Conservation (phyloP, 805 yeast genomes). For the Ogataea pilisensis region DNA sequence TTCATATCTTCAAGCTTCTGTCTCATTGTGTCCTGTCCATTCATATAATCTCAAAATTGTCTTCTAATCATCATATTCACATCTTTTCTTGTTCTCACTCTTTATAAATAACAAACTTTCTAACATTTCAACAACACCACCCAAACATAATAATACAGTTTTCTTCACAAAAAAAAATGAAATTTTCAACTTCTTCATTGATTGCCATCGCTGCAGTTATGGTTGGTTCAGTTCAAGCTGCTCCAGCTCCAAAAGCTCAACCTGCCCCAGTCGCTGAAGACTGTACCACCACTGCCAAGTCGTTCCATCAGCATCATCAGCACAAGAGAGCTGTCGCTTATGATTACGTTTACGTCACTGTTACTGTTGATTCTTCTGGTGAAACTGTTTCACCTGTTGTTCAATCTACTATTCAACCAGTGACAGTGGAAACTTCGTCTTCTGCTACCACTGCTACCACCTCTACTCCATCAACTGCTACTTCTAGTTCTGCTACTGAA, state of each 20-base stretch:
- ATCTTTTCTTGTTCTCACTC: too few species aligned
- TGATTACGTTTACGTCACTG: slow-evolving; percentile 46
- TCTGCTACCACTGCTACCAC: slow-evolving; percentile 13
- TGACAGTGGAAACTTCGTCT: slow-evolving; percentile 26
- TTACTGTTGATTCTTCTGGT: slow-evolving; percentile 48
- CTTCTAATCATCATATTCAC: too few species aligned
- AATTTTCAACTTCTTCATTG: slow-evolving; percentile 20
- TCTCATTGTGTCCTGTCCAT: too few species aligned
- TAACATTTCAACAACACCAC: too few species aligned
- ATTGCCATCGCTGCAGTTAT: slow-evolving; percentile 25
- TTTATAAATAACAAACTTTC: too few species aligned
- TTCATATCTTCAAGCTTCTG: too few species aligned
- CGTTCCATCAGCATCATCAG: slow-evolving; percentile 55
- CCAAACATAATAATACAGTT: too few species aligned
- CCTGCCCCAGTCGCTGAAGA: slow-evolving; percentile 38
- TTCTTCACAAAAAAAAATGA: too few species aligned
- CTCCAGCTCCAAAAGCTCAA: slow-evolving; percentile 30
- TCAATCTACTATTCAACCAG: too few species aligned
- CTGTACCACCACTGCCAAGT: slow-evolving; percentile 37
- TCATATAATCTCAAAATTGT: too few species aligned
- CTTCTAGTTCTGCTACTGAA: slow-evolving; percentile 15
- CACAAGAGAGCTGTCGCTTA: slow-evolving; percentile 56
- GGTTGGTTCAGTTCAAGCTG: slow-evolving; percentile 23
- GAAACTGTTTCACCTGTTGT: slow-evolving; percentile 36
- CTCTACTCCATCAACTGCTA: slow-evolving; percentile 25